Conservation (phyloP, 352 stramenopile species). For the Phytophthora fragariaefolia region DNA sequence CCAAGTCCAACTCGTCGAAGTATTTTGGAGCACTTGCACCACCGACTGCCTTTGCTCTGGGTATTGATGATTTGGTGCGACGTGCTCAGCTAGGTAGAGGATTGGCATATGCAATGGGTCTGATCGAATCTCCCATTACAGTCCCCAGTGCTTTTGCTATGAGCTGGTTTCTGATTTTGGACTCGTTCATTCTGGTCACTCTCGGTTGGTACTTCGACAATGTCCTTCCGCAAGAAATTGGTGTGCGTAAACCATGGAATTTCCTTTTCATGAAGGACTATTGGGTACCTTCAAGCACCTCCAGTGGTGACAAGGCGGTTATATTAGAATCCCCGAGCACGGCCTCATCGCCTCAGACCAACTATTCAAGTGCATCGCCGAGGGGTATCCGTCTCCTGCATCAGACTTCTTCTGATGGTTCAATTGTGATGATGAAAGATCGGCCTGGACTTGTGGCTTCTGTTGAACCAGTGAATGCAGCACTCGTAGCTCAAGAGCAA, state of each 20-base stretch:
- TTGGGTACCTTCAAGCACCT: slow-evolving; percentile 20
- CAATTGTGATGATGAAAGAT: slow-evolving; percentile 41
- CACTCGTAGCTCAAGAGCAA: slow-evolving; percentile 47
- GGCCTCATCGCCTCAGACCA: slow-evolving; percentile 29
- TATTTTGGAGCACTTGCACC: slow-evolving; percentile 64
- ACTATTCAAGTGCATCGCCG: slow-evolving; percentile 32
- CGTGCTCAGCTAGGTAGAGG: slow-evolving; percentile 64
- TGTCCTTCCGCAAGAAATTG: slow-evolving; percentile 92
- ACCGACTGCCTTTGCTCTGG: slow-evolving; percentile 74
- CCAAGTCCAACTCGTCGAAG: slow-evolving; percentile 52
- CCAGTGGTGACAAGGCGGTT: slow-evolving; percentile 28
- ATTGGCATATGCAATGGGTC: slow-evolving; percentile 61
- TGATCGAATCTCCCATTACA: slow-evolving; percentile 43
- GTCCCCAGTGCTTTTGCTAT: slow-evolving; percentile 58
- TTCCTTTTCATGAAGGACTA: slow-evolving; percentile 81
- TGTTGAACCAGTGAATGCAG: slow-evolving; percentile 54
- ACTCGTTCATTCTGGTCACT: slow-evolving; percentile 83
- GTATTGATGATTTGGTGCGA: slow-evolving; percentile 67
- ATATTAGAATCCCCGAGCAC: slow-evolving; percentile 30
- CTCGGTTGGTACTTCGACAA: slow-evolving; percentile 95
- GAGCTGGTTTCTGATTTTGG: slow-evolving; percentile 75
- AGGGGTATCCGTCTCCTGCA: slow-evolving; percentile 31
- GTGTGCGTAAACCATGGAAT: slow-evolving; percentile 89
- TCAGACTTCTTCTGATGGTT: slow-evolving; percentile 40
- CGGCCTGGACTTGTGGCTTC: slow-evolving; percentile 20